Evolutionary conservation across 352 stramenopile species (phyloP), one percentile per base, ranked within the genome.

Genomic region (Phytopythium delawarense): DNA sequence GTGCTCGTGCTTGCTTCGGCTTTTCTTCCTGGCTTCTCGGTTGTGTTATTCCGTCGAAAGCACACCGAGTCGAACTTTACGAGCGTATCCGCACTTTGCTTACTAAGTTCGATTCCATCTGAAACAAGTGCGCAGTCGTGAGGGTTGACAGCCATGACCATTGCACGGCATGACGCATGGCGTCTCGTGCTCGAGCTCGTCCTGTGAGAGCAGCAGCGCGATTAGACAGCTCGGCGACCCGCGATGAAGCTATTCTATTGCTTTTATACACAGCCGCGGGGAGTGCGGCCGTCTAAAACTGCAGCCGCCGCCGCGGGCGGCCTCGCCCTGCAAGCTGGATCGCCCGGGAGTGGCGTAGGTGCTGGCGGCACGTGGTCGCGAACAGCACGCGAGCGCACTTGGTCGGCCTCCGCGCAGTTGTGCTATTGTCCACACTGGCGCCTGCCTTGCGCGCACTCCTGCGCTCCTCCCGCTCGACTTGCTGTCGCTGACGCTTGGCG

Each of bases 301-400:
- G 59, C 59, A 79, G 34, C 5, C 76, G 65, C 28, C 76, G 71
- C 3, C 76, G 65, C 28, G 73, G 71, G 18, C 67, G 73, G 15
- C 62, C 54, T 3, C 69, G 71, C 40, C 65, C 35, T 25, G 42
- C 63, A 64, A 68, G 21, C 28, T 48, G 52, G 11, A 56, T 32
- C 18, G 42, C 49, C 11, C 49, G 23, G 8, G 61, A 71, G 53
- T 35, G 53, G n/a, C 35, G n/a, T 2, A 46, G 20, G 34, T 48
- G 49, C 34, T 59, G 32, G 20, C 53, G 53, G 34, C 53, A 59
- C n/a, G 53, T 49, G 16, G 53, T 48, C 53, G 53, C 53, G 53
- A 59, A 59, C 42, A 73, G 48, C 55, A 55, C 60, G 32, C 61
- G 64, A 28, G 62, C 67, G 42, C 61, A 67, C 50, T 72, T 75